Percentiles rank a stretch among this genome's conserved stretches.
phyloP scores from a whole-genome alignment of 805 yeast genomes.

The Kodamaea lidongshanica region DNA sequence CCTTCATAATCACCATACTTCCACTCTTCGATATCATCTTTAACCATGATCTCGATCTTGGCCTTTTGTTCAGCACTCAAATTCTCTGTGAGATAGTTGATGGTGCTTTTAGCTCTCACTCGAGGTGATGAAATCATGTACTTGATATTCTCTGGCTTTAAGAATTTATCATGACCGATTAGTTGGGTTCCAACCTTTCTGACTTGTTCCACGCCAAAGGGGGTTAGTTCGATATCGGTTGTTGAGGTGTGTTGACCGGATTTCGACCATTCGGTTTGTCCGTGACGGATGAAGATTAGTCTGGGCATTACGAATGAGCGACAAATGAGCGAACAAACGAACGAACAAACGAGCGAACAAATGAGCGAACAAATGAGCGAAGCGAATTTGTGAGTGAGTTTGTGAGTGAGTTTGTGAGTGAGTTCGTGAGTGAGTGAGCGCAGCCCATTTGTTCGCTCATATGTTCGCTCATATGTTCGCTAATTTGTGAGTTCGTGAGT shows the following conservation, averaged over 20 bases:
- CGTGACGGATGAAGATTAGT: slow-evolving; percentile 70
- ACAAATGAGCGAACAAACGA: not conserved
- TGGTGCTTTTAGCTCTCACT: slow-evolving; percentile 69
- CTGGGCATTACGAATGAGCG: slow-evolving; percentile 44
- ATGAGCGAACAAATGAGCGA: too few relatives aligned
- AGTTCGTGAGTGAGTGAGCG: too few relatives aligned
- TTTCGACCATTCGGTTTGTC: slow-evolving; percentile 95
- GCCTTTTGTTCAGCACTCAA: slow-evolving; percentile 39
- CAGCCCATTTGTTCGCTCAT: too few relatives aligned
- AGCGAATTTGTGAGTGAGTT: too few relatives aligned
- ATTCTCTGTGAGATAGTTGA: slow-evolving; percentile 51
- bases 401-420: too few relatives aligned
- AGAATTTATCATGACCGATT: slow-evolving; percentile 48
- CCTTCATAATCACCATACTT: slow-evolving; percentile 97
- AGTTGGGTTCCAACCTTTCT: slow-evolving; percentile 62
- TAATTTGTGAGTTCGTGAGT: too few relatives aligned
- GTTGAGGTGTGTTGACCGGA: slow-evolving; percentile 86
- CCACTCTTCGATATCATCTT: slow-evolving; percentile 85
- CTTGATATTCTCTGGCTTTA: slow-evolving; percentile 59
- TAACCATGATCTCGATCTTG: slow-evolving; percentile 38
- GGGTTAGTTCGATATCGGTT: slow-evolving; percentile 77
- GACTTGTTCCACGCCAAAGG: slow-evolving; percentile 73
- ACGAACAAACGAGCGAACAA: not conserved
- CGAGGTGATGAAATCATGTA: slow-evolving; percentile 78
- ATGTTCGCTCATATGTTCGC: too few relatives aligned